Percentiles rank a stretch among this genome's conserved stretches.
Evolutionary conservation across 202 grass and related monocot genomes (phyloP).

Genomic region (Eragrostis tef): DNA sequence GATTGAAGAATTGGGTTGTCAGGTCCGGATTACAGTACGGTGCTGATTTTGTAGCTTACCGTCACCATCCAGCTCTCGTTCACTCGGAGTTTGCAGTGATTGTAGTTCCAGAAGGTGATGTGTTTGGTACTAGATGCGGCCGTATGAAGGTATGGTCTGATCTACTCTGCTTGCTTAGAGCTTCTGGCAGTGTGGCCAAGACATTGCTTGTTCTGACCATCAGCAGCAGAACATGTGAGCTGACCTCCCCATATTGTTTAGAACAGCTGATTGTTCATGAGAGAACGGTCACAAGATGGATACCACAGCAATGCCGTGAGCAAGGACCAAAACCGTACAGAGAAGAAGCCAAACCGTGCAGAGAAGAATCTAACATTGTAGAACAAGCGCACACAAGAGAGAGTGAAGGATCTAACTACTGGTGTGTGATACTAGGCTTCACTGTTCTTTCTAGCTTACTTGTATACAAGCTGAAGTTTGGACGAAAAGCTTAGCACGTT

Average conservation of each 20-base stretch:
- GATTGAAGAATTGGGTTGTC: constrained; percentile 78
- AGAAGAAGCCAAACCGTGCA: too few species aligned
- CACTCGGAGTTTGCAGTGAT: constrained; percentile 71
- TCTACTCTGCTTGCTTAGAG: constrained; percentile 44
- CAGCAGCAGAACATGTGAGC: not conserved
- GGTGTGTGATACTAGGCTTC: constrained; percentile 42
- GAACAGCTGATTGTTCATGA: constrained; percentile 55
- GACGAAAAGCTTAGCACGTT: constrained; percentile 22
- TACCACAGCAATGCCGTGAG: constrained; percentile 59
- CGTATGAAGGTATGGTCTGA: constrained; percentile 55
- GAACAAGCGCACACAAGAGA: not conserved
- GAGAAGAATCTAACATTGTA: constrained; percentile 3
- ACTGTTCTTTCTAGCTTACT: constrained; percentile 49
- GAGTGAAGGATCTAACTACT: constrained; percentile 27
- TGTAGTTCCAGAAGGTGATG: constrained; percentile 41
- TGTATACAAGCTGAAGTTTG: constrained; percentile 53
- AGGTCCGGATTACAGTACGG: constrained; percentile 60
- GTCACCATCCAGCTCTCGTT: constrained; percentile 71
- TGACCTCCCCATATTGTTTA: constrained; percentile 46
- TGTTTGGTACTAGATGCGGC: not conserved
- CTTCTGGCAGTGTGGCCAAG: constrained; percentile 67
- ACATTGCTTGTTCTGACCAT: constrained; percentile 60
- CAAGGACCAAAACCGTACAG: not conserved
- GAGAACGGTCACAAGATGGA: constrained; percentile 56
- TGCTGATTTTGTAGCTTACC: constrained; percentile 67